Conservation (phyloP, 116 monocot genomes). For the Thalassia testudinum region DNA sequence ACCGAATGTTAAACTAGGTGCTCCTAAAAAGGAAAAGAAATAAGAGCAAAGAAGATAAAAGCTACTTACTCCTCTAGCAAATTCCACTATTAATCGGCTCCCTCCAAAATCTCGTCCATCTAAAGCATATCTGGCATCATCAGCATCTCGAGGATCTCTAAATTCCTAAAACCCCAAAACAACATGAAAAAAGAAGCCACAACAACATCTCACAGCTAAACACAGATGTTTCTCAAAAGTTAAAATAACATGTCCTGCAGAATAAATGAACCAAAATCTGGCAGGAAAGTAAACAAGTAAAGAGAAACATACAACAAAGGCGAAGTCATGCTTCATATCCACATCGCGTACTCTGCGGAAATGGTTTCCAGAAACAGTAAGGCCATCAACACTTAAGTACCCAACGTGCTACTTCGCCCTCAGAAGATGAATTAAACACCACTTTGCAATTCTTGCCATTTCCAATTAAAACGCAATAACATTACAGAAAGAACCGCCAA, state of each 20-base stretch:
- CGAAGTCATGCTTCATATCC: conserved; percentile 99
- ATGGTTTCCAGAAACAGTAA: conserved; percentile 94
- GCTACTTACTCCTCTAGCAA: conserved; percentile 61
- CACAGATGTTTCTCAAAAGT: background rate
- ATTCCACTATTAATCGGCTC: conserved; percentile 71
- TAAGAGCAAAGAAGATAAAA: too few relatives aligned
- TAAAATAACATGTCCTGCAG: background rate
- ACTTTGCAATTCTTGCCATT: conserved; percentile 55
- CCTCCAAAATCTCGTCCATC: conserved; percentile 80
- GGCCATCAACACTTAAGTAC: conserved; percentile 66
- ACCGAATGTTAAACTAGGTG: too few relatives aligned
- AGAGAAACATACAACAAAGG: conserved; percentile 76
- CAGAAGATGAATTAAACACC: conserved; percentile 71
- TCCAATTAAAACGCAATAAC: conserved; percentile 70
- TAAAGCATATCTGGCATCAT: conserved; percentile 73
- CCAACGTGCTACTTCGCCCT: conserved; percentile 50
- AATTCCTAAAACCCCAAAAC: conserved; percentile 35
- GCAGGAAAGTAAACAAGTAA: background rate
- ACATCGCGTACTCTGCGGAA: conserved; percentile 98
- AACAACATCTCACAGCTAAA: too few relatives aligned
- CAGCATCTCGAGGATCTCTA: conserved; percentile 75
- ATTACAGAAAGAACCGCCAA: conserved; percentile 96
- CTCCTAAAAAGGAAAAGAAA: too few relatives aligned
- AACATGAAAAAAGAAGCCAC: background rate
- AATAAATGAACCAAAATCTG: background rate